These are phyloP conservation scores for Haplosporangium sp. DNA, from an alignment of 371 early-diverging fungal genomes.

Conservation along the genomic window DNA sequence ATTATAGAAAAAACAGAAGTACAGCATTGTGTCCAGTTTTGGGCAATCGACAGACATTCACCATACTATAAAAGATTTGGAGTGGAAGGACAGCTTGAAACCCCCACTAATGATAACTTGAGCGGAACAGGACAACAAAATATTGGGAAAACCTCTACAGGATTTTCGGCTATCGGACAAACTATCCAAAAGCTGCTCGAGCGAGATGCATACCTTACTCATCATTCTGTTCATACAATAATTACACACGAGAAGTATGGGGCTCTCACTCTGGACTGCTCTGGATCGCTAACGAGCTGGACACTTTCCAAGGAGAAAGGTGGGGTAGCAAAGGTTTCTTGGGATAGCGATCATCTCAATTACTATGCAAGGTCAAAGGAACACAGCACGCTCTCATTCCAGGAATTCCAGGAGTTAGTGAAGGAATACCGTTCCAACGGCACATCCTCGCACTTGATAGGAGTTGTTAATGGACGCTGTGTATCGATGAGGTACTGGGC, in stretches of 20 bases:
- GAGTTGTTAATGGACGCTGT: conserved; percentile 55
- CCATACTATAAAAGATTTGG: conserved; percentile 34
- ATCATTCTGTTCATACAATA: conserved; percentile 43
- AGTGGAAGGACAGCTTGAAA: conserved; percentile 18
- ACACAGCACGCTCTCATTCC: conserved; percentile 47
- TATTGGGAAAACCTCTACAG: conserved; percentile 8
- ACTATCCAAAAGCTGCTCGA: conserved; percentile 50
- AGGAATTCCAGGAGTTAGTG: conserved; percentile 47
- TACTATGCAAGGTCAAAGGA: conserved; percentile 57
- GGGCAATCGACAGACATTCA: conserved; percentile 17
- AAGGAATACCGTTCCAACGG: conserved; percentile 48
- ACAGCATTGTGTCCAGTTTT: conserved; percentile 29
- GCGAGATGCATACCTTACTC: conserved; percentile 35
- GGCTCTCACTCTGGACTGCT: conserved; percentile 53
- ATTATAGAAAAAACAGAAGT: conserved; percentile 6
- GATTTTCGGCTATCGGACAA: conserved; percentile 28
- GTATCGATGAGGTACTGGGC: conserved; percentile 64
- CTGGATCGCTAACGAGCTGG: conserved; percentile 57
- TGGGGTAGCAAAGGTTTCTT: conserved; percentile 37
- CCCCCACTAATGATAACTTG: conserved; percentile 1
- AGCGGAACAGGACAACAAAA: not conserved
- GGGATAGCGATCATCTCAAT: conserved; percentile 55
- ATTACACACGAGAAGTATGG: conserved; percentile 47
- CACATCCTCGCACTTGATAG: conserved; percentile 27
- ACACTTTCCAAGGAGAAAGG: conserved; percentile 37